These are phyloP conservation scores for Geranium brycei DNA, from an alignment of 345 rosid genomes.

Conservation along the genomic window DNA sequence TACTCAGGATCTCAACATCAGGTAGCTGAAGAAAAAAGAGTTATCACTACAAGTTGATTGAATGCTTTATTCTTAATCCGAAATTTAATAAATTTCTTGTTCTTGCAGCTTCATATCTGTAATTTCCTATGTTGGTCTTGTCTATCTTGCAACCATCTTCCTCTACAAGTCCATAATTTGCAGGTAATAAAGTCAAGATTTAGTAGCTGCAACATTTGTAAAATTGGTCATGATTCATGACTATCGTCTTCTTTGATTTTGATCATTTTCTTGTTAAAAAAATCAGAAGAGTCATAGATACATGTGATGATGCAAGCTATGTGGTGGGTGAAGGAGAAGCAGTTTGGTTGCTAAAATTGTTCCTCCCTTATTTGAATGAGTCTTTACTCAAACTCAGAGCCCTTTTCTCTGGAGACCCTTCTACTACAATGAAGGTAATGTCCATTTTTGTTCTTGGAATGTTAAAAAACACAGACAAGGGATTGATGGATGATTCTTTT, in stretches of 20 bases:
- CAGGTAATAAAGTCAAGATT: conserved; percentile 31
- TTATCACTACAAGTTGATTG: neutral
- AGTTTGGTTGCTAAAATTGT: conserved; percentile 43
- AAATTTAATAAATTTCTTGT: neutral
- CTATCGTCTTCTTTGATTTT: neutral
- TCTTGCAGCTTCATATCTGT: conserved; percentile 64
- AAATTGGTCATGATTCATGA: neutral
- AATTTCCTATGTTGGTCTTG: conserved; percentile 63
- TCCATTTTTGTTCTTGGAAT: neutral
- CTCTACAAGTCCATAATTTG: conserved; percentile 42
- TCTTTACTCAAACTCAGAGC: conserved; percentile 50
- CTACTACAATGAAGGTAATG: conserved; percentile 77
- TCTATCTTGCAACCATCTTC: conserved; percentile 64
- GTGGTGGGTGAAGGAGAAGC: conserved; percentile 77
- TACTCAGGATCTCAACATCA: conserved; percentile 51
- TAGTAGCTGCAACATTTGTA: neutral
- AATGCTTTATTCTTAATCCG: neutral
- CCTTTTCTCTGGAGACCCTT: conserved; percentile 83
- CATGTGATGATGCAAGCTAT: conserved; percentile 24
- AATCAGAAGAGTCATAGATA: conserved; percentile 37
- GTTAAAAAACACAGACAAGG: conserved; percentile 2
- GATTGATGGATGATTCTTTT: conserved; percentile 15
- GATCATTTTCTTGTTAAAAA: neutral
- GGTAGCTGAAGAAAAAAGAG: conserved; percentile 23
- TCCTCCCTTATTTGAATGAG: conserved; percentile 77